phyloP scores from a whole-genome alignment of 768 basidiomycete species.

The Lactarius tabidus region DNA sequence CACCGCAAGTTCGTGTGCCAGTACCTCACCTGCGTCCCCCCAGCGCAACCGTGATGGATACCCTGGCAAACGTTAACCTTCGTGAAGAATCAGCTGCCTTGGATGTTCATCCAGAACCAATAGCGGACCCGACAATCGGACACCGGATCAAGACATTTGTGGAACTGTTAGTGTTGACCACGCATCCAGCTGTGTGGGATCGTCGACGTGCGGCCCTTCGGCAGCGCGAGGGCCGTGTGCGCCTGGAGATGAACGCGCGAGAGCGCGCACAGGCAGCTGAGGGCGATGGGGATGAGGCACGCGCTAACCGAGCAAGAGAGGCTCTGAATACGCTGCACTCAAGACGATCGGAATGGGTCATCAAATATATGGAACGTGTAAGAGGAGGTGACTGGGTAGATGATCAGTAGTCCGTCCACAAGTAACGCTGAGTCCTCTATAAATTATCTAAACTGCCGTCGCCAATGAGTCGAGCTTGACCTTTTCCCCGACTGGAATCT shows the following conservation, averaged over 20 bases:
- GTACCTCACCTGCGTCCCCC: not conserved
- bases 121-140: not conserved
- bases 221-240: conserved; percentile 23
- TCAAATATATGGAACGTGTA: conserved; percentile 18
- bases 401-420: conserved; percentile 7
- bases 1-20: not conserved
- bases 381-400: conserved; percentile 24
- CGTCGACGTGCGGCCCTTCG: conserved; percentile 23
- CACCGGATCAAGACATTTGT: conserved; percentile 23
- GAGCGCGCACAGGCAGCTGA: not conserved
- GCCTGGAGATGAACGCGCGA: conserved; percentile 19
- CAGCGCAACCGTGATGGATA: conserved; percentile 15
- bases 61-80: conserved; percentile 18
- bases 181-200: conserved; percentile 26
- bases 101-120: conserved; percentile 12
- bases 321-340: not conserved
- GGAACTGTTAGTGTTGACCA: conserved; percentile 19
- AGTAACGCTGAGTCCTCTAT: not conserved
- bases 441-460: not conserved
- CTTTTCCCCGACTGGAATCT: not conserved
- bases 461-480: not conserved
- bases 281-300: conserved; percentile 8
- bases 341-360: conserved; percentile 19
- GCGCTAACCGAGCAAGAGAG: not conserved
- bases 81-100: conserved; percentile 16